Conservation (phyloP, 2,329 filamentous ascomycete species). For the Claviceps lovelessii region DNA sequence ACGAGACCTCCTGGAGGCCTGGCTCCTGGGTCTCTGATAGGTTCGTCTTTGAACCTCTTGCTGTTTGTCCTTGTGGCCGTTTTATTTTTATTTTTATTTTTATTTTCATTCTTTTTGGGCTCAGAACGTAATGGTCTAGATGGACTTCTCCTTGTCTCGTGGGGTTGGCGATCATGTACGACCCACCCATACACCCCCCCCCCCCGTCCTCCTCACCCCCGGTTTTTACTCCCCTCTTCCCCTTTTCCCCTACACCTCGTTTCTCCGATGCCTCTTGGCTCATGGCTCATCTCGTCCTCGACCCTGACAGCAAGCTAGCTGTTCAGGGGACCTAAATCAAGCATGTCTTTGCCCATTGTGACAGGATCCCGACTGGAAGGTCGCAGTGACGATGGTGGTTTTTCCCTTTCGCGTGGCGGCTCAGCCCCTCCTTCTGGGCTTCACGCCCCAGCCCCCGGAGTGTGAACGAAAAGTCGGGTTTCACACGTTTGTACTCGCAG, state of each 20-base stretch:
- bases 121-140: background rate
- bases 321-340: background rate
- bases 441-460: background rate
- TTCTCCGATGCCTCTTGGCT: background rate
- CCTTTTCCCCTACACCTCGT: background rate
- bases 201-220: background rate
- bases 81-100: background rate
- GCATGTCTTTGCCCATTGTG: background rate
- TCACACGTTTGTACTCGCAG: background rate
- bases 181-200: background rate
- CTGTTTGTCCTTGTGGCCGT: background rate
- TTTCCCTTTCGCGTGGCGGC: constrained; percentile 4
- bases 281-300: background rate
- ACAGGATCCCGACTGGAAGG: constrained; percentile 3
- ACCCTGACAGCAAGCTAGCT: background rate
- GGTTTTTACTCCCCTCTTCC: background rate
- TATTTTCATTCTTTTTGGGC: background rate
- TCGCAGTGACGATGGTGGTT: background rate
- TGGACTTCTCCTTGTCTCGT: background rate
- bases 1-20: no score
- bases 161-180: background rate
- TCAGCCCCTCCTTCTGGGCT: constrained; percentile 2
- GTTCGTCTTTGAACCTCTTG: background rate
- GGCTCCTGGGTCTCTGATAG: no score
- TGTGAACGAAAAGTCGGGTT: constrained; percentile 1